Evolutionary conservation across 2,329 filamentous ascomycete genomes (phyloP).

Genomic region (Penicillium sp.): DNA sequence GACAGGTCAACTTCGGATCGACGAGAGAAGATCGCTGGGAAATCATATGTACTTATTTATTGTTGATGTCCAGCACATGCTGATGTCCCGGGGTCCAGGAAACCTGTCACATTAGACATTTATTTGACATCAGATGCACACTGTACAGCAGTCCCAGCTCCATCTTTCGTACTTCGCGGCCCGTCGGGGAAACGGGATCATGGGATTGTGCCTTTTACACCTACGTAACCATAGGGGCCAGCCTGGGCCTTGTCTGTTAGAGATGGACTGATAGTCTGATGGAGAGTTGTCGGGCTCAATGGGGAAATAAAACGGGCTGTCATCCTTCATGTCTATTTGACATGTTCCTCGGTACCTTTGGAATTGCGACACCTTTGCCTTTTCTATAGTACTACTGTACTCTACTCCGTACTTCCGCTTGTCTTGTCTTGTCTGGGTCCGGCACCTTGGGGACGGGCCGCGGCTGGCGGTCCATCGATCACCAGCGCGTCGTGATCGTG

Average conservation of each 20-base stretch:
- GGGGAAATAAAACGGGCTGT: conserved; percentile 8
- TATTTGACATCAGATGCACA: not conserved
- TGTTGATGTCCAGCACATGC: not conserved
- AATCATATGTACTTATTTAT: not conserved
- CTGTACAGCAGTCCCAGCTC: not conserved
- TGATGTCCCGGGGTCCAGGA: conserved; percentile 15
- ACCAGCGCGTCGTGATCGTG: conserved; percentile 17
- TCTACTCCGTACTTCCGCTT: not conserved
- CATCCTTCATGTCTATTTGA: conserved; percentile 14
- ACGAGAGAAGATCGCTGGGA: not conserved
- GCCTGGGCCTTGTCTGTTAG: too few relatives aligned
- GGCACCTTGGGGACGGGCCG: conserved; percentile 20
- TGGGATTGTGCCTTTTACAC: conserved; percentile 6
- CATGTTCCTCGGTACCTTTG: conserved; percentile 21
- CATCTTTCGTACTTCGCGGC: conserved; percentile 19
- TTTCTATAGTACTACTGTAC: not conserved
- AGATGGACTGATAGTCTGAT: too few relatives aligned
- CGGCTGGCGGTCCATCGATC: conserved; percentile 15
- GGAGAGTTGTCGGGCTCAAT: not conserved
- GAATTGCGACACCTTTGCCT: not conserved
- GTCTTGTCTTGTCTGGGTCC: conserved; percentile 4
- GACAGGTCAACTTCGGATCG: conserved; percentile 11
- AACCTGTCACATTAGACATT: conserved; percentile 5
- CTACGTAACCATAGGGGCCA: too few relatives aligned
- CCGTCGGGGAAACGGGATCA: conserved; percentile 22